A percentile compares a stretch with the other conserved stretches of the same genome.
Evolutionary conservation across 768 basidiomycete species (phyloP).

Genomic region (Tricholoma furcatifolium): DNA sequence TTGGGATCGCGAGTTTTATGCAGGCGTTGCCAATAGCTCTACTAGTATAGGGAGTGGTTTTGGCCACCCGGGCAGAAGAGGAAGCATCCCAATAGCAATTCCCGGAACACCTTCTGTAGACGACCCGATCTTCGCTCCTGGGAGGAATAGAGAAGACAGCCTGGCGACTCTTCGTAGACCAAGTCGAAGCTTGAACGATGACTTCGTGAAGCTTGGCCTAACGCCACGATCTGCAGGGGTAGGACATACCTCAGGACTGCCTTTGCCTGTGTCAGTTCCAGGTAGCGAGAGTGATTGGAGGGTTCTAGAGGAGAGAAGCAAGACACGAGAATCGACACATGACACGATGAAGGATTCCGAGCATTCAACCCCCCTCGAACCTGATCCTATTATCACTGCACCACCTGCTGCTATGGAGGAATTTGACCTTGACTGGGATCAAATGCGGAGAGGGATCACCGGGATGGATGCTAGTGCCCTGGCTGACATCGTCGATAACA

Average conservation of each 20-base stretch:
- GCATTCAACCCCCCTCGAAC: neutral
- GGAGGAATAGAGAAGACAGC: conserved; percentile 56
- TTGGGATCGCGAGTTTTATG: conserved; percentile 22
- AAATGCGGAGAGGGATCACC: conserved; percentile 34
- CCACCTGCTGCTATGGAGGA: conserved; percentile 29
- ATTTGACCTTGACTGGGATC: conserved; percentile 42
- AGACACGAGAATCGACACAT: conserved; percentile 25
- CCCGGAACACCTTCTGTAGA: conserved; percentile 31
- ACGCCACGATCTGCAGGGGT: neutral
- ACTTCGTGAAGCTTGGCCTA: conserved; percentile 19
- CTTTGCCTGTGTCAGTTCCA: conserved; percentile 42
- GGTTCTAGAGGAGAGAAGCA: conserved; percentile 43
- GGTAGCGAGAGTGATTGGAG: conserved; percentile 59
- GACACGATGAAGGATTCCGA: conserved; percentile 6
- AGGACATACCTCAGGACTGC: conserved; percentile 9
- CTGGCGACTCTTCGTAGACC: conserved; percentile 57
- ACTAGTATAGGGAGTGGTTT: conserved; percentile 22
- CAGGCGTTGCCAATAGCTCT: conserved; percentile 21
- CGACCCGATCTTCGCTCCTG: conserved; percentile 17
- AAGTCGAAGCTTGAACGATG: conserved; percentile 60
- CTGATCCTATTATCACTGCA: neutral
- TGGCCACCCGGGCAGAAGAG: conserved; percentile 34
- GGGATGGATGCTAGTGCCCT: conserved; percentile 25
- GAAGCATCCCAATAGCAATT: conserved; percentile 63
- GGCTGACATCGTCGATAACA: conserved; percentile 23